Percentiles rank a stretch among this genome's conserved stretches.
Evolutionary conservation across 371 early-diverging fungal genomes (phyloP).

Genomic region (Apophysomyces ossiformis): DNA sequence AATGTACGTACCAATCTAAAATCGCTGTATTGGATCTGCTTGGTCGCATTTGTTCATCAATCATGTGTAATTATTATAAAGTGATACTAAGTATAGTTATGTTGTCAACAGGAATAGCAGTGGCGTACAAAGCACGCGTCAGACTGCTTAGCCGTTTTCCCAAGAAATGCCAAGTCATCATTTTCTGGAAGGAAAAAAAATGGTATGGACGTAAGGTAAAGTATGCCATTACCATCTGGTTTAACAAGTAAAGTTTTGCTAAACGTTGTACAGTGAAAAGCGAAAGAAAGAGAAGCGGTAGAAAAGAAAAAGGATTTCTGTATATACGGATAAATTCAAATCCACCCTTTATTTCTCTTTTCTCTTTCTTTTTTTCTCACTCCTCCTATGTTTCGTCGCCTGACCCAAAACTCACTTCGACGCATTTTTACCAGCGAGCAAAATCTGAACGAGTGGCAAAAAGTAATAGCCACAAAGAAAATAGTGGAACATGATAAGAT

Average conservation of each 20-base stretch:
- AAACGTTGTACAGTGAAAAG: slow-evolving; percentile 4
- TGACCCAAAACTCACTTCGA: not conserved
- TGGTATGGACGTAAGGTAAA: not conserved
- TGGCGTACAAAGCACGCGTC: not conserved
- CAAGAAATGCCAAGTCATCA: not conserved
- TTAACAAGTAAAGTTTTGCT: not conserved
- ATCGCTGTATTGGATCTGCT: too few relatives aligned
- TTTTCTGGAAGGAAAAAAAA: not conserved
- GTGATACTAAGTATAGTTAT: too few relatives aligned
- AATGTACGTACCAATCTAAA: too few relatives aligned
- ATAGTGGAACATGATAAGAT: slow-evolving; percentile 29
- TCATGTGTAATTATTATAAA: too few relatives aligned
- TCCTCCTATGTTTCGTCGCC: not conserved
- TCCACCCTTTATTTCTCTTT: not conserved
- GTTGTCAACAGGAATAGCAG: too few relatives aligned
- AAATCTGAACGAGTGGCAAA: slow-evolving; percentile 23
- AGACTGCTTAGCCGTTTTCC: not conserved
- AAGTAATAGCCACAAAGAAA: slow-evolving; percentile 20
- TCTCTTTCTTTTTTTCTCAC: not conserved
- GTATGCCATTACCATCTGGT: not conserved
- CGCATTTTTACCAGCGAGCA: not conserved
- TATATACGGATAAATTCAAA: not conserved
- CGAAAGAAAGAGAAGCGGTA: not conserved
- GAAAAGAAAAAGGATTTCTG: too few relatives aligned
- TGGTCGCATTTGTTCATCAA: too few relatives aligned